A percentile compares a stretch with the other conserved stretches of the same genome.
Evolutionary conservation across 441 rosid genomes (phyloP).

Genomic region (Bruguiera hainesii): DNA sequence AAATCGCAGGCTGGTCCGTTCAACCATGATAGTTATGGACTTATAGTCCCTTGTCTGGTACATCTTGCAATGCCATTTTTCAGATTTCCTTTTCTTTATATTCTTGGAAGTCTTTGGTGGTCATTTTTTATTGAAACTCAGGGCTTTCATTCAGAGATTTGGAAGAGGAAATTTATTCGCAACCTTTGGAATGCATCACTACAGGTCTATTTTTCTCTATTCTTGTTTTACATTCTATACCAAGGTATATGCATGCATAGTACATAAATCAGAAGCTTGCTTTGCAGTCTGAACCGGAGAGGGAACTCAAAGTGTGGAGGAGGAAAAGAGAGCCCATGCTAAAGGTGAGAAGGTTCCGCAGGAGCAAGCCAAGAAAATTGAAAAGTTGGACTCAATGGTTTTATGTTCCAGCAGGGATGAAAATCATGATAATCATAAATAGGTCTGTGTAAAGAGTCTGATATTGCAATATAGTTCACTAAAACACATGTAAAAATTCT

Average conservation of each 20-base stretch:
- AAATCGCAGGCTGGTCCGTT: no score
- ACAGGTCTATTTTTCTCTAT: background rate
- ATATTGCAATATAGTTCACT: background rate
- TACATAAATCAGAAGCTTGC: background rate
- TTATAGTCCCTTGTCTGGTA: no score
- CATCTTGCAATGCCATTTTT: no score
- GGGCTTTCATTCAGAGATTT: no score
- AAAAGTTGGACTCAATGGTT: slow-evolving; percentile 85
- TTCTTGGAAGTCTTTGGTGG: no score
- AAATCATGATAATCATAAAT: slow-evolving; percentile 53
- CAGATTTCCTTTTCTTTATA: no score
- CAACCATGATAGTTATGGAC: no score
- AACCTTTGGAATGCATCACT: no score
- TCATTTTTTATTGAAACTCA: no score
- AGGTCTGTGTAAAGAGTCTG: slow-evolving; percentile 40
- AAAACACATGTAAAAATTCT: background rate
- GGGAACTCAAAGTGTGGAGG: slow-evolving; percentile 88
- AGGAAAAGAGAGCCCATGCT: slow-evolving; percentile 93
- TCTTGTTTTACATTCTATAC: no score
- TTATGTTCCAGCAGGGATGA: slow-evolving; percentile 75
- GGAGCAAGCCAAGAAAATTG: slow-evolving; percentile 88
- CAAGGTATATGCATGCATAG: no score
- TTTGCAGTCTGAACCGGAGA: slow-evolving; percentile 79
- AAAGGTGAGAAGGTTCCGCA: slow-evolving; percentile 84
- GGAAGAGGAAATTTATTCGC: no score